A percentile compares a stretch with the other conserved stretches of the same genome.
These are phyloP conservation scores for Podospora sp. DNA, from an alignment of 495 filamentous ascomycete species.

Conservation along the genomic window DNA sequence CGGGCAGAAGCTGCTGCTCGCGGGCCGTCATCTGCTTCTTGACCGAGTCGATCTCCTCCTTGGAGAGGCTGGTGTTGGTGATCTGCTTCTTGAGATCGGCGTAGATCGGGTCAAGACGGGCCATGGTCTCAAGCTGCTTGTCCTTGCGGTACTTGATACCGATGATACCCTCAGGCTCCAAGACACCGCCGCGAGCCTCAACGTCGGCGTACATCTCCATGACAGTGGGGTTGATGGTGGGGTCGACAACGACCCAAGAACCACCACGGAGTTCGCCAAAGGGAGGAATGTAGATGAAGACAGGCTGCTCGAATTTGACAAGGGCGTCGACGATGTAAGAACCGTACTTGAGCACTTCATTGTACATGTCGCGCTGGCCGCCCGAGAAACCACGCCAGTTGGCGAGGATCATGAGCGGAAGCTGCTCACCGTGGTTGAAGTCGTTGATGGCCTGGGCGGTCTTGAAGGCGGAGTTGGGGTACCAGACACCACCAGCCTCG, in stretches of 20 bases:
- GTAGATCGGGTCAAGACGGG: slow-evolving; percentile 84
- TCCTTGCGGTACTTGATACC: slow-evolving; percentile 98
- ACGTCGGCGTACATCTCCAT: slow-evolving; percentile 99
- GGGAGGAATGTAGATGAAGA: slow-evolving; percentile 98
- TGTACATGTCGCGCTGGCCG: slow-evolving; percentile 99
- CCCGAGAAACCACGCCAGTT: slow-evolving; percentile 99
- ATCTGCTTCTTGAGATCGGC: slow-evolving; percentile 77
- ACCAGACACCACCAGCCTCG: slow-evolving; percentile 99
- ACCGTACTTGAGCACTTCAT: slow-evolving; percentile 98
- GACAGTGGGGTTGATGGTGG: slow-evolving; percentile 90
- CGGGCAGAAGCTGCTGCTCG: slow-evolving; percentile 84
- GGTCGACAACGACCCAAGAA: slow-evolving; percentile 98
- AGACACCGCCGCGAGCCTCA: slow-evolving; percentile 91
- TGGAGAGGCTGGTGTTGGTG: slow-evolving; percentile 64
- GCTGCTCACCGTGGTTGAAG: slow-evolving; percentile 98
- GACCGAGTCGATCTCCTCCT: slow-evolving; percentile 72
- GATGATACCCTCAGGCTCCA: slow-evolving; percentile 97
- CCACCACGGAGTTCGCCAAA: slow-evolving; percentile 97
- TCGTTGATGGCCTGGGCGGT: slow-evolving; percentile 97
- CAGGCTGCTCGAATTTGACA: slow-evolving; percentile 96
- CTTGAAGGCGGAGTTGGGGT: slow-evolving; percentile 99
- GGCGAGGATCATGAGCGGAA: slow-evolving; percentile 97
- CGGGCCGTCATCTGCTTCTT: slow-evolving; percentile 86
- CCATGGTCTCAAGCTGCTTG: slow-evolving; percentile 98
- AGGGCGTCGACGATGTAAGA: slow-evolving; percentile 98